Evolutionary conservation across 2,329 filamentous ascomycete genomes (phyloP).

Genomic region (Fusarium sp.): DNA sequence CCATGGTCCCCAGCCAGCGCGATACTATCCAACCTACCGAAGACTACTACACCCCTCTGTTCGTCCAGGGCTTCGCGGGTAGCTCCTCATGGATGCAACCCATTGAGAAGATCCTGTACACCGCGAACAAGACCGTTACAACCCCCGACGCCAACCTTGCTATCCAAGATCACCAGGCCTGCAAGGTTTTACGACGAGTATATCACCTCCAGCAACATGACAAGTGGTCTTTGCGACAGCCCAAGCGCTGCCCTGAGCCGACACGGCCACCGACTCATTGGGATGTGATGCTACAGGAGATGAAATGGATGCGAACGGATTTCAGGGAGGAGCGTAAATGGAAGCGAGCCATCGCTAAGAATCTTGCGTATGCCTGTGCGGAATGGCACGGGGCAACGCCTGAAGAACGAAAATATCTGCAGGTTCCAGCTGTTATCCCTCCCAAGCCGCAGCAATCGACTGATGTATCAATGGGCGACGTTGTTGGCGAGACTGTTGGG

Average conservation of each 20-base stretch:
- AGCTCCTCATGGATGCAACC: conserved; percentile 70
- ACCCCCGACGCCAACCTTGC: conserved; percentile 87
- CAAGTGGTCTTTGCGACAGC: conserved; percentile 91
- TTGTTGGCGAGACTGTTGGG: conserved; percentile 42
- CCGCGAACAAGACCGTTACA: conserved; percentile 89
- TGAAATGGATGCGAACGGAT: conserved; percentile 98
- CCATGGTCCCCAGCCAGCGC: conserved; percentile 54
- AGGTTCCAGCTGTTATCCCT: conserved; percentile 70
- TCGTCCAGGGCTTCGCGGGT: conserved; percentile 68
- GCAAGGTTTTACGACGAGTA: conserved; percentile 85
- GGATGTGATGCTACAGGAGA: conserved; percentile 89
- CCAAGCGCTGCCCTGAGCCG: conserved; percentile 86
- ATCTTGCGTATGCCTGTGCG: conserved; percentile 84
- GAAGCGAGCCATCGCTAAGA: conserved; percentile 86
- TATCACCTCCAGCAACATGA: conserved; percentile 92
- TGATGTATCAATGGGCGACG: conserved; percentile 52
- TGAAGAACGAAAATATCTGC: conserved; percentile 74
- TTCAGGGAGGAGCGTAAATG: conserved; percentile 94
- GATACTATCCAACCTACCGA: conserved; percentile 62
- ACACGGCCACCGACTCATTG: conserved; percentile 80
- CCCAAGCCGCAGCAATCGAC: conserved; percentile 49
- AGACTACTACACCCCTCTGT: conserved; percentile 74
- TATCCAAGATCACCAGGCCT: conserved; percentile 87
- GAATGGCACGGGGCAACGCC: conserved; percentile 78
- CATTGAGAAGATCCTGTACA: conserved; percentile 78